A percentile compares a stretch with the other conserved stretches of the same genome.
Conservation (phyloP, 2,329 filamentous ascomycete species). For the Lecanosticta acicola region DNA sequence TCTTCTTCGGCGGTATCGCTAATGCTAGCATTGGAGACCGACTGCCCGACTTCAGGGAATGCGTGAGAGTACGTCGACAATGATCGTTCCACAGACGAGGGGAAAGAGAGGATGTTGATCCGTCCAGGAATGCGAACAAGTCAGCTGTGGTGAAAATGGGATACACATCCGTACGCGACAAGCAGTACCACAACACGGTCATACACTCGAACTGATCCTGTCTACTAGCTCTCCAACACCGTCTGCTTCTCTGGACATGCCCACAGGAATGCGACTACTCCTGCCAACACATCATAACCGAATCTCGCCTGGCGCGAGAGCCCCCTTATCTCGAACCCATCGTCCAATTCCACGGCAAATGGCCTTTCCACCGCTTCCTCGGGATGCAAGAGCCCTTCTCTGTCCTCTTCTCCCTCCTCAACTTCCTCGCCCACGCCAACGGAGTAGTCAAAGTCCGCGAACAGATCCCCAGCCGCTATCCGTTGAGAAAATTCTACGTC, state of each 20-base stretch:
- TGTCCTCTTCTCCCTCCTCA: constrained; percentile 87
- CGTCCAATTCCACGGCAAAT: constrained; percentile 96
- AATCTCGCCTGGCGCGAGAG: constrained; percentile 59
- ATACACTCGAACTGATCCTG: constrained; percentile 5
- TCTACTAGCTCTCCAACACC: constrained; percentile 67
- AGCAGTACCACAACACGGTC: constrained; percentile 9
- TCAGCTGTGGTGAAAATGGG: constrained; percentile 69
- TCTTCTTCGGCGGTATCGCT: constrained; percentile 15
- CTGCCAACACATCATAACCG: constrained; percentile 89
- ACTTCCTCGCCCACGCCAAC: constrained; percentile 76
- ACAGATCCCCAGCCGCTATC: constrained; percentile 65
- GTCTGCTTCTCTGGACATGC: constrained; percentile 87
- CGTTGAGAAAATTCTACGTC: constrained; percentile 74
- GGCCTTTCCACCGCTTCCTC: constrained; percentile 86
- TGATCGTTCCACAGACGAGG: not conserved
- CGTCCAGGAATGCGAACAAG: constrained; percentile 65
- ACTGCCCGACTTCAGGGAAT: constrained; percentile 80
- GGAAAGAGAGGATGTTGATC: constrained; percentile 9
- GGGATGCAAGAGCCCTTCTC: constrained; percentile 94
- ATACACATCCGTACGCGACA: constrained; percentile 63
- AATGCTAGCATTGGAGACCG: constrained; percentile 74
- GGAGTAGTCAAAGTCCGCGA: constrained; percentile 68
- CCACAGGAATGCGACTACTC: constrained; percentile 94
- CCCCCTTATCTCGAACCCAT: constrained; percentile 61
- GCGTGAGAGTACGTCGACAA: constrained; percentile 62